Base-by-base conservation (phyloP, 192 early-diverging fungal species). In the Entophlyctis luteolus region DNA sequence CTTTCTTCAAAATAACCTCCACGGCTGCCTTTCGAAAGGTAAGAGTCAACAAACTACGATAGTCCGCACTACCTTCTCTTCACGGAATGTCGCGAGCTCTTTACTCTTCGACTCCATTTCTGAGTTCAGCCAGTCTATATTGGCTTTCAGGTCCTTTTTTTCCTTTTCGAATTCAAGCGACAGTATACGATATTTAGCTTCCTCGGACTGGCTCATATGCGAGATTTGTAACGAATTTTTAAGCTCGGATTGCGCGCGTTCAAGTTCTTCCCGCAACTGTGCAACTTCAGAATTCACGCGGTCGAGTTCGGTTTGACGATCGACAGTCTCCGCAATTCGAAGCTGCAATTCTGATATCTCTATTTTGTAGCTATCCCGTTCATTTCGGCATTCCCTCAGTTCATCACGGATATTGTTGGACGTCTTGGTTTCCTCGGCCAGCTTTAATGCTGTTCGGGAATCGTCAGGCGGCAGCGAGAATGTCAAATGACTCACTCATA, bases 41-140 rank as follows among this genome's bases (percentile, higher is more conserved):
- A 53, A 18, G 10, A 12, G 52, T 54, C 29, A 54, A 54, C 22
- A 28, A 22, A 12, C 8, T 12, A n/a, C n/a, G n/a, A n/a, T n/a
- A n/a, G n/a, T n/a, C n/a, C n/a, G n/a, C n/a, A 16, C 4, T 59
- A 71, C 70, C 56, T 85, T 87, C 18, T 85, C 77, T 31, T 77
- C 71, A 23, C 86, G 76, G 59, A 86, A 86, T 3, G 60, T 68
- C 42, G 67, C 69, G 28, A 87, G 62, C 34, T 87, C 78, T 12
- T 72, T 72, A 0, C 76, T 42, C 55, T 86, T 84, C 5, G 81
- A 73, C n/a, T 72, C 72, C 50, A 90, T 69, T 59, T 92, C 89
- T n/a, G 76, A 75, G 70, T 82, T 88, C 20, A 85, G 65, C 90
- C 88, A 92, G 8, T 82, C 77, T 25, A 73, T 75, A 56, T 83